Evolutionary conservation across 108 stramenopile species (phyloP).

Genomic region (Cyclotella kingstonii): DNA sequence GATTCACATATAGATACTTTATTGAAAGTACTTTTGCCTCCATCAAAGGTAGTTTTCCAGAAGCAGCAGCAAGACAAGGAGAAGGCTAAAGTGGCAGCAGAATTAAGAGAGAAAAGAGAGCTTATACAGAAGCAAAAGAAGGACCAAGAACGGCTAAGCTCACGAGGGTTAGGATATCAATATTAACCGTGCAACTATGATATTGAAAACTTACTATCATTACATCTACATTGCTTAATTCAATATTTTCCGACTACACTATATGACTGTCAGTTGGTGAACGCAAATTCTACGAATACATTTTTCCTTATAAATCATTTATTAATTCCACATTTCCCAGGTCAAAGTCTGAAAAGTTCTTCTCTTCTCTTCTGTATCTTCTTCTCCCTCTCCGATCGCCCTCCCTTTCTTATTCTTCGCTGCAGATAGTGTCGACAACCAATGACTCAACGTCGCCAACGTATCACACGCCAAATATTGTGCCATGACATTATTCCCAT

Average conservation of each 20-base stretch:
- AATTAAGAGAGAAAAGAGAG: conserved; percentile 68
- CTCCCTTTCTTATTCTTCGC: conserved; percentile 28
- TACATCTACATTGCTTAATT: too few species aligned
- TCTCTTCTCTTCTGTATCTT: conserved; percentile 1
- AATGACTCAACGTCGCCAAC: conserved; percentile 47
- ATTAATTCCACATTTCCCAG: conserved; percentile 9
- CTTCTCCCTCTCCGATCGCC: conserved; percentile 4
- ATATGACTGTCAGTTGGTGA: too few species aligned
- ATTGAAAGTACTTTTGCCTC: conserved; percentile 71
- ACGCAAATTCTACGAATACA: too few species aligned
- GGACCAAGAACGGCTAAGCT: conserved; percentile 40
- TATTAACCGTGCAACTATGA: too few species aligned
- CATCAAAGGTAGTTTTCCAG: conserved; percentile 65
- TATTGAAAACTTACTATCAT: too few species aligned
- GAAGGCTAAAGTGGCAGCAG: conserved; percentile 65
- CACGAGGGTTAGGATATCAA: conserved; percentile 30
- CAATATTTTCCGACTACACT: too few species aligned
- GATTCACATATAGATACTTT: conserved; percentile 63
- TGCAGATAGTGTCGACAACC: conserved; percentile 35
- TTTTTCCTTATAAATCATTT: too few species aligned
- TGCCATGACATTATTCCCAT: conserved; percentile 30
- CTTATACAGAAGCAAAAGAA: conserved; percentile 53
- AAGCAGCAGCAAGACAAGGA: conserved; percentile 76
- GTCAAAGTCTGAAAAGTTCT: conserved; percentile 13
- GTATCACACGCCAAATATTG: conserved; percentile 48